phyloP scores from a whole-genome alignment of 1,139 yeast species.

The Magnusiomyces ingens region DNA sequence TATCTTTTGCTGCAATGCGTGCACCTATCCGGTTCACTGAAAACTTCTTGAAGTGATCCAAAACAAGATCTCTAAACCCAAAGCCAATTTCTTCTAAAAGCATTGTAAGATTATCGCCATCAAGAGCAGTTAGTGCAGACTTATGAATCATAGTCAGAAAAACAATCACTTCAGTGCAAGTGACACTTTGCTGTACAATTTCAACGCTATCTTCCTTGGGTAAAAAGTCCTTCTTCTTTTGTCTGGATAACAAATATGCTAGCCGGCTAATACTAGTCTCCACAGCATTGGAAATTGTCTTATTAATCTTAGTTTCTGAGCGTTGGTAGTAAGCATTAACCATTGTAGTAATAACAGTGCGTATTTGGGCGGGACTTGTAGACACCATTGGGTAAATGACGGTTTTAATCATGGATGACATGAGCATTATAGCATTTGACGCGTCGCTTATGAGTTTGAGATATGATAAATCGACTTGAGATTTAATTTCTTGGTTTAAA shows the following conservation, averaged over 20 bases:
- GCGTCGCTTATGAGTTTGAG: slow-evolving; percentile 49
- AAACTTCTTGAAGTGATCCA: slow-evolving; percentile 71
- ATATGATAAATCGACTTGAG: slow-evolving; percentile 40
- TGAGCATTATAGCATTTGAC: slow-evolving; percentile 56
- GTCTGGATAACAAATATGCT: slow-evolving; percentile 46
- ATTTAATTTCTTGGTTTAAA: slow-evolving; percentile 35
- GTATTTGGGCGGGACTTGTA: slow-evolving; percentile 43
- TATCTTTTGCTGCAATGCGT: slow-evolving; percentile 74
- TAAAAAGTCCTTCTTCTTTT: slow-evolving; percentile 54
- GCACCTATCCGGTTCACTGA: slow-evolving; percentile 81
- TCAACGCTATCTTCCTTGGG: slow-evolving; percentile 42
- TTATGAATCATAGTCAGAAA: slow-evolving; percentile 42
- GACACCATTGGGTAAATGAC: slow-evolving; percentile 63
- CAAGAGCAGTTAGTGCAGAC: slow-evolving; percentile 35
- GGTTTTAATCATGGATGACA: slow-evolving; percentile 66
- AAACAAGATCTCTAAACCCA: slow-evolving; percentile 50
- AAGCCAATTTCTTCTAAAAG: slow-evolving; percentile 56
- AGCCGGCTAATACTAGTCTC: slow-evolving; percentile 34
- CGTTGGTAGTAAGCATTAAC: slow-evolving; percentile 62
- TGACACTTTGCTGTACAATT: slow-evolving; percentile 51
- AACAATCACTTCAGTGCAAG: slow-evolving; percentile 58
- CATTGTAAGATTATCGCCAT: slow-evolving; percentile 47
- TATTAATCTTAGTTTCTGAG: slow-evolving; percentile 63
- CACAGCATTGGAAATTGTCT: slow-evolving; percentile 55
- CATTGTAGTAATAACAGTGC: slow-evolving; percentile 54